Conservation (phyloP, 768 basidiomycete species). For the Dentipellis sp. region DNA sequence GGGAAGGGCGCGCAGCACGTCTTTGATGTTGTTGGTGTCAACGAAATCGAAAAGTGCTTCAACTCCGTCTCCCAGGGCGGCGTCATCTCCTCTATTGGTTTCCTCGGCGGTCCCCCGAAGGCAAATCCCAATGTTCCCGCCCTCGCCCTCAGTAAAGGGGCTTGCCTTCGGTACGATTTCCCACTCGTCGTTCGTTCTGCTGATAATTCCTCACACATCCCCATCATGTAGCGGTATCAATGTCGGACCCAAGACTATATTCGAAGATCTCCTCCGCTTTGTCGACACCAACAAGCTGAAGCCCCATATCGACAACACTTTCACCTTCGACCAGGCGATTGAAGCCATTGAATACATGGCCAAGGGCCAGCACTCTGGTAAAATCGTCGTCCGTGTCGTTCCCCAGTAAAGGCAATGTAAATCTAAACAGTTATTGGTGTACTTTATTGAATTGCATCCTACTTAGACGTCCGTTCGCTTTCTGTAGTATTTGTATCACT, state of each 20-base stretch:
- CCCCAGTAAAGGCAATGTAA: neutral
- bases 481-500: no score
- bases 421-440: no score
- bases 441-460: no score
- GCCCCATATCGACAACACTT: conserved; percentile 1
- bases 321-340: neutral
- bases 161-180: neutral
- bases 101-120: neutral
- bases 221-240: neutral
- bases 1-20: conserved; percentile 1
- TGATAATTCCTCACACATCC: neutral
- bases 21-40: conserved; percentile 1
- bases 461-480: no score
- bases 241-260: neutral
- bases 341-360: neutral
- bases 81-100: conserved; percentile 2
- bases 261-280: conserved; percentile 2
- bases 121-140: neutral
- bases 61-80: neutral
- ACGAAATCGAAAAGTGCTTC: neutral
- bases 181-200: neutral
- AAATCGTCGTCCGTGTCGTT: neutral
- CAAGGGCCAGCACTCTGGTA: conserved; percentile 2
- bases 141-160: neutral
- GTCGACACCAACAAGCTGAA: neutral